Evolutionary conservation across 768 basidiomycete species (phyloP).

Genomic region (Tephrocybe sp.): DNA sequence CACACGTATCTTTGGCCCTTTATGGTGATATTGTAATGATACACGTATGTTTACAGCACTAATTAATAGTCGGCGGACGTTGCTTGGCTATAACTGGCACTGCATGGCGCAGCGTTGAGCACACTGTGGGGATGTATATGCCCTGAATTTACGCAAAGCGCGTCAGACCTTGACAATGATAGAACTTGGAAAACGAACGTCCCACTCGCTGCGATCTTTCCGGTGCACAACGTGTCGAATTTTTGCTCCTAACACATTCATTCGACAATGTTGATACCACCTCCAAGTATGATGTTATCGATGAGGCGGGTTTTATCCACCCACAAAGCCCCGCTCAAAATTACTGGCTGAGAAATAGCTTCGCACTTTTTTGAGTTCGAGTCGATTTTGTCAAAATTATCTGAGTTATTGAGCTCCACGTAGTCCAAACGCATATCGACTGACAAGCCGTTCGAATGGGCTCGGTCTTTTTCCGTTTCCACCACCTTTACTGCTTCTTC

Average conservation of each 20-base stretch:
- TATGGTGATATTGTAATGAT: conserved; percentile 6
- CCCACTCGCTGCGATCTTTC: no score
- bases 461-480: conserved; percentile 26
- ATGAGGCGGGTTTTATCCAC: conserved; percentile 88
- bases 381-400: conserved; percentile 67
- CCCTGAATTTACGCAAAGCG: no score
- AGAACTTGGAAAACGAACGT: no score
- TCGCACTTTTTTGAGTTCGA: conserved; percentile 24
- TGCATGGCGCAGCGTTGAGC: not conserved
- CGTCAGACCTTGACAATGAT: no score
- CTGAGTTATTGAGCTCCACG: conserved; percentile 82
- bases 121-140: no score
- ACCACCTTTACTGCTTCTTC: conserved; percentile 43
- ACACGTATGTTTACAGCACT: not conserved
- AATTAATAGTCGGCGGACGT: not conserved
- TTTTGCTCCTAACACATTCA: no score
- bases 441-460: conserved; percentile 29
- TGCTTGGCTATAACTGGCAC: no score
- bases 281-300: conserved; percentile 85
- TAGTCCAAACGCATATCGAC: conserved; percentile 77
- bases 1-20: conserved; percentile 22
- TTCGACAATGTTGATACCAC: conserved; percentile 35
- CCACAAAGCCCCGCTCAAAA: conserved; percentile 87
- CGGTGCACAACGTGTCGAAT: no score
- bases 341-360: conserved; percentile 40